Base-by-base conservation (phyloP, 495 filamentous ascomycete genomes). In the Pyrenopolyporus hunteri region DNA sequence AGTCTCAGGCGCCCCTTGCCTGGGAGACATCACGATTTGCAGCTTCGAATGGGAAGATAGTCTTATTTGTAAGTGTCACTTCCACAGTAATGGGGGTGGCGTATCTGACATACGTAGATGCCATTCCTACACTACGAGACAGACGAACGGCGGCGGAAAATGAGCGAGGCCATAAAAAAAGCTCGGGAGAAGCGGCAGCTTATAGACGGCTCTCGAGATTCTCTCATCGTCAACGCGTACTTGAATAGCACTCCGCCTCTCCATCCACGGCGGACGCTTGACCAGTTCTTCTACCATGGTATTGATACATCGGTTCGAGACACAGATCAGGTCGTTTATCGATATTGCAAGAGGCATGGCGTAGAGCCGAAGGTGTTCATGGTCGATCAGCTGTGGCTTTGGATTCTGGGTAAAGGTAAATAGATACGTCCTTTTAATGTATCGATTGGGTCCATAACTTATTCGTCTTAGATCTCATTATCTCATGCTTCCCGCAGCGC, bases 381-480 rank as follows among this genome's bases (percentile, higher is more conserved):
- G 87, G 87, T 90, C 3, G 87, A 89, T 64, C 86, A 89, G 65
- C 73, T 89, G 5, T 90, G 87, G 87, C 81, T 89, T 72, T 89
- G 85, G 85, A 76, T 89, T 16, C 66, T 89, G 6, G 84, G 85
- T 1, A 80, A 82, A 55, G 83, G 68, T 71, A 49, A 52, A 5
- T 32, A 2, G 23, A 23, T n/a, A n/a, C n/a, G n/a, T n/a, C n/a
- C 16, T 4, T 25, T 29, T 10, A 5, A 6, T 7, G 22, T 31
- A 19, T 19, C 19, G n/a, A 19, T 6, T 29, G 23, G 11, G 33
- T 4, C 6, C 9, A 4, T 14, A 17, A 9, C 67, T 66, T 22
- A 67, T 36, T 1, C 6, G 23, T 39, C 7, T 40, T 61, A 72
- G 70, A 86, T 50, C 72, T 88, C 22, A 83, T 90, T 43, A 77